phyloP scores from a whole-genome alignment of 169 alveolate genomes.

The Plasmodium gaboni region DNA sequence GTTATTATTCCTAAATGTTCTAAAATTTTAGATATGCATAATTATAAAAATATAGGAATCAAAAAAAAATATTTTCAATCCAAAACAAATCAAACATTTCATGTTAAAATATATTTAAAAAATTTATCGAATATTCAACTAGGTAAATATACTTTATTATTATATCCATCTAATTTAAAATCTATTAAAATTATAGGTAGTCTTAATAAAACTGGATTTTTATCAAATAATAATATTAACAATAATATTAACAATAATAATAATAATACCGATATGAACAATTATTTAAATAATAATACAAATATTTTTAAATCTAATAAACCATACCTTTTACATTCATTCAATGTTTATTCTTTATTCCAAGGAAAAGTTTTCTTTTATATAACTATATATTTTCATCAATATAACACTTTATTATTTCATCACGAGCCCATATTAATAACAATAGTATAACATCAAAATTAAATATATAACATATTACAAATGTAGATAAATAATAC shows the following conservation, averaged over 20 bases:
- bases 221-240: not conserved
- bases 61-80: conserved; percentile 58
- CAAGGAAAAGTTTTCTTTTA: conserved; percentile 70
- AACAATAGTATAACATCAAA: conserved; percentile 13
- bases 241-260: too few relatives aligned
- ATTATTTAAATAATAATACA: not conserved
- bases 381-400: conserved; percentile 53
- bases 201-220: conserved; percentile 32
- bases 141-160: conserved; percentile 54
- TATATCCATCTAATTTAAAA: conserved; percentile 68
- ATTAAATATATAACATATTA: too few relatives aligned
- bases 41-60: conserved; percentile 38
- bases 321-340: conserved; percentile 39
- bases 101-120: conserved; percentile 20
- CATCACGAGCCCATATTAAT: conserved; percentile 72
- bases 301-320: not conserved
- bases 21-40: conserved; percentile 8
- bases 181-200: conserved; percentile 61
- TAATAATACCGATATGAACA: not conserved
- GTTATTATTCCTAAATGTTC: conserved; percentile 70
- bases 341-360: conserved; percentile 57
- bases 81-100: conserved; percentile 13
- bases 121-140: conserved; percentile 19
- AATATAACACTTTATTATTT: conserved; percentile 38
- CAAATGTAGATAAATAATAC: too few relatives aligned